Evolutionary conservation across 306 rosid species (phyloP), one percentile per base, ranked within the genome.

Genomic region (Quillaja saponaria): DNA sequence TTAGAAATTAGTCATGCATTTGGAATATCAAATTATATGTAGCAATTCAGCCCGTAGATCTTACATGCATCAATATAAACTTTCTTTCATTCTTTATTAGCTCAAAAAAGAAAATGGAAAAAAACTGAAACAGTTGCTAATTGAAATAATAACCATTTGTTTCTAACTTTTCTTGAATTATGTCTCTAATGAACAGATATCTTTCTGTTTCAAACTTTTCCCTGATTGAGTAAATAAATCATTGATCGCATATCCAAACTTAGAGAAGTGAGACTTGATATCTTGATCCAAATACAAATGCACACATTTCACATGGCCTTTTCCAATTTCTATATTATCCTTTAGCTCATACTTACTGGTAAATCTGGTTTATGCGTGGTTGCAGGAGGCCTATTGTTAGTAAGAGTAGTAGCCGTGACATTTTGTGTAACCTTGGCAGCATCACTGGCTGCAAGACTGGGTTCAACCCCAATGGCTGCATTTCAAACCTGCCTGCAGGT

Each of bases 351-450:
- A 45, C 20, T 34, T 0, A 45, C 20, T 53, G 6, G 49, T 11
- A 3, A 60, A 33, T 46, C 6, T 34, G 37, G 7, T 50, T 39
- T 16, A 17, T 62, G 37, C 17, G 19, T 46, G 49, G 64, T 3
- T 1, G 71, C 71, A 92, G 98, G 98, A 16, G 75, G 84, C 37
- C 52, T 88, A 4, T 58, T 92, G 59, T 53, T 92, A 60, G 80
- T 83, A 37, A 84, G 96, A 71, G 99, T 92, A 10, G 54, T 92
- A 56, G 99, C 99, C 8, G 96, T 92, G 63, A 92, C 99, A 60
- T 92, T 89, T 71, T 89, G 96, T 47, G 96, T 89, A 55, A 92
- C 99, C 16, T 76, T 92, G 45, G 85, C 99, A 14, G 96, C 99
- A 19, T 86, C 99, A 19, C 52, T 89, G 68, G 96, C 99, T 0